A percentile compares a stretch with the other conserved stretches of the same genome.
Conservation (phyloP, 192 early-diverging fungal genomes). For the Martensiomyces pterosporus region DNA sequence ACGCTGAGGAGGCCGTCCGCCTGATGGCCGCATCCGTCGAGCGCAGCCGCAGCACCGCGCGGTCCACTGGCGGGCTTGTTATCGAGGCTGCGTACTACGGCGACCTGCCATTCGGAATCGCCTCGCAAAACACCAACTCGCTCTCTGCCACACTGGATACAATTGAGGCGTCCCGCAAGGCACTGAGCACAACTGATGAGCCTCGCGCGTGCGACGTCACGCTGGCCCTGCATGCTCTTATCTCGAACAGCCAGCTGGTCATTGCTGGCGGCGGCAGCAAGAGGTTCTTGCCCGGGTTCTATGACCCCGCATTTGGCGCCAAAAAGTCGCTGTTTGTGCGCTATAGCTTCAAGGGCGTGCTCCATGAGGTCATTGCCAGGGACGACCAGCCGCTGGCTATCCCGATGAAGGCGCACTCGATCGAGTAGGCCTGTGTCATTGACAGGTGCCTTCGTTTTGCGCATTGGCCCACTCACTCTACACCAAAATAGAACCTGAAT, state of each 20-base stretch:
- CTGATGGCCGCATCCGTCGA: slow-evolving; percentile 66
- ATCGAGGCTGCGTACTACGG: slow-evolving; percentile 88
- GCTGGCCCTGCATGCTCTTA: slow-evolving; percentile 76
- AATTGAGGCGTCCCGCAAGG: slow-evolving; percentile 7
- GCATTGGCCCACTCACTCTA: no score
- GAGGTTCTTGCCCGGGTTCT: slow-evolving; percentile 89
- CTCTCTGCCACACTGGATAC: slow-evolving; percentile 15
- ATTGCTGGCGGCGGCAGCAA: slow-evolving; percentile 86
- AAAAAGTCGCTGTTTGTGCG: slow-evolving; percentile 77
- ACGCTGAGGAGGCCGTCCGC: slow-evolving; percentile 72
- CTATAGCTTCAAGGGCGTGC: slow-evolving; percentile 75
- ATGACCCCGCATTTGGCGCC: slow-evolving; percentile 90
- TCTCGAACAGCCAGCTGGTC: slow-evolving; percentile 80
- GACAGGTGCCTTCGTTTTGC: slow-evolving; percentile 4
- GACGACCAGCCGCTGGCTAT: slow-evolving; percentile 77
- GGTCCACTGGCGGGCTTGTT: slow-evolving; percentile 64
- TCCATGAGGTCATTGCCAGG: slow-evolving; percentile 77
- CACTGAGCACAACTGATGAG: slow-evolving; percentile 23
- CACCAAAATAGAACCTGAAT: no score
- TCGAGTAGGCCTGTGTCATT: background rate
- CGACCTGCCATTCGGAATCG: slow-evolving; percentile 55
- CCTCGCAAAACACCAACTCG: slow-evolving; percentile 35
- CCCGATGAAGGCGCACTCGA: slow-evolving; percentile 61
- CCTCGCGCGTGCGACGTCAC: slow-evolving; percentile 72
- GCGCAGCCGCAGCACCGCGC: slow-evolving; percentile 64